Conservation (phyloP, 2,329 filamentous ascomycete genomes). For the Monosporascus sp. region DNA sequence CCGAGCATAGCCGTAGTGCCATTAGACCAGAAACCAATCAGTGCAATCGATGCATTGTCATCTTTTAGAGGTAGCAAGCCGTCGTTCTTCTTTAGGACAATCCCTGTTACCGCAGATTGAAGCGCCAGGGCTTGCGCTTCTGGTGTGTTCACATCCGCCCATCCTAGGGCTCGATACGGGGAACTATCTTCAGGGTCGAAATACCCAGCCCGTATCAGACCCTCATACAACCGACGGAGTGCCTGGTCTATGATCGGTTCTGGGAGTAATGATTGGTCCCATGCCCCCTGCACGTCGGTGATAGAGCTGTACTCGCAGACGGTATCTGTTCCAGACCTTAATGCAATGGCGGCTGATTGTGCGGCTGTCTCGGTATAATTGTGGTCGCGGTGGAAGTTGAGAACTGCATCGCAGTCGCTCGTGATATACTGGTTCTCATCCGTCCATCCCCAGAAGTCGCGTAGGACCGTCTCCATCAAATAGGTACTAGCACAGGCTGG, state of each 20-base stretch:
- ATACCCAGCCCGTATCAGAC: conserved; percentile 27
- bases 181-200: conserved; percentile 21
- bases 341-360: conserved; percentile 27
- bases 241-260: conserved; percentile 24
- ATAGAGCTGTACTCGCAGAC: conserved; percentile 22
- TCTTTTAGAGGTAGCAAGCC: conserved; percentile 16
- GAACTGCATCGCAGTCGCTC: conserved; percentile 59
- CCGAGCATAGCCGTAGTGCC: conserved; percentile 13
- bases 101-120: conserved; percentile 18
- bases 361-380: conserved; percentile 31
- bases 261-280: conserved; percentile 21
- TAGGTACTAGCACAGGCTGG: conserved; percentile 60
- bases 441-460: conserved; percentile 61
- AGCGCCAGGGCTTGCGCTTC: conserved; percentile 17
- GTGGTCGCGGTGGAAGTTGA: conserved; percentile 46
- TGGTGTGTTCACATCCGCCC: conserved; percentile 21
- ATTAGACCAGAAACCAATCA: conserved; percentile 21
- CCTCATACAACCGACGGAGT: conserved; percentile 26
- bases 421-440: conserved; percentile 57
- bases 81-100: conserved; percentile 24
- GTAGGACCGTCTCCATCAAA: conserved; percentile 56
- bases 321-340: conserved; percentile 31
- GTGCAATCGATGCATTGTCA: conserved; percentile 14
- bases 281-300: conserved; percentile 23
- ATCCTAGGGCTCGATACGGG: conserved; percentile 16